phyloP scores from a whole-genome alignment of 2,329 filamentous ascomycete species.

The Aspergillus pseudotamarii region DNA sequence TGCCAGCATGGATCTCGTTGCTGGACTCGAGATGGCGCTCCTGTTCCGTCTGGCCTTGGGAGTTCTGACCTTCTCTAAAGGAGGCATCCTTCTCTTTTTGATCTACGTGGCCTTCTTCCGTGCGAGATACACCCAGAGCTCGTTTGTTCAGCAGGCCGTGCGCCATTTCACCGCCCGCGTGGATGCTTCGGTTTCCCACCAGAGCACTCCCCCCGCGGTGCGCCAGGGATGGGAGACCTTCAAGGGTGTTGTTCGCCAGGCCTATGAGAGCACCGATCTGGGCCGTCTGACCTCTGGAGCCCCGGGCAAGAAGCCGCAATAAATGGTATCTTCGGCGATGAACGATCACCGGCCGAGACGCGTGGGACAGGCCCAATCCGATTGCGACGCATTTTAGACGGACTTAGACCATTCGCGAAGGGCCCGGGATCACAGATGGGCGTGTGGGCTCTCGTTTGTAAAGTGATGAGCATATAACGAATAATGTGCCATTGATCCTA shows the following conservation, averaged over 20 bases:
- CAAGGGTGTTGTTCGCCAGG: slow-evolving; percentile 74
- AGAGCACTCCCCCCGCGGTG: slow-evolving; percentile 79
- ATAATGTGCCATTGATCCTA: slow-evolving; percentile 5
- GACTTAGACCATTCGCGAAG: not conserved
- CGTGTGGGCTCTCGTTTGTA: not conserved
- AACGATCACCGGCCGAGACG: not conserved
- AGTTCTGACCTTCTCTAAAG: slow-evolving; percentile 83
- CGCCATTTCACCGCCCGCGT: slow-evolving; percentile 71
- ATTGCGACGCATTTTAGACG: not conserved
- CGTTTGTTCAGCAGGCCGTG: slow-evolving; percentile 85
- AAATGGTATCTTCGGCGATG: slow-evolving; percentile 22
- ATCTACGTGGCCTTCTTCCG: slow-evolving; percentile 93
- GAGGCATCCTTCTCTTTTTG: slow-evolving; percentile 83
- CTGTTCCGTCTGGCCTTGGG: slow-evolving; percentile 82
- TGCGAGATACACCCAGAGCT: slow-evolving; percentile 85
- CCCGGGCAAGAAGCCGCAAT: slow-evolving; percentile 52
- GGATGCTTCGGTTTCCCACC: slow-evolving; percentile 80
- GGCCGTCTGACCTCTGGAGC: slow-evolving; percentile 68
- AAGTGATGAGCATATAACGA: slow-evolving; percentile 10
- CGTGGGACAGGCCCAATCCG: not conserved
- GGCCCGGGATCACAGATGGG: not conserved
- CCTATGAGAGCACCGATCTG: slow-evolving; percentile 77
- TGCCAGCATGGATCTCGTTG: slow-evolving; percentile 89
- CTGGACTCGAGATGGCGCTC: slow-evolving; percentile 81
- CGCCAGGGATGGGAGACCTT: slow-evolving; percentile 78